Conservation (phyloP, 2,329 filamentous ascomycete species). For the Bipolaris oryzae region DNA sequence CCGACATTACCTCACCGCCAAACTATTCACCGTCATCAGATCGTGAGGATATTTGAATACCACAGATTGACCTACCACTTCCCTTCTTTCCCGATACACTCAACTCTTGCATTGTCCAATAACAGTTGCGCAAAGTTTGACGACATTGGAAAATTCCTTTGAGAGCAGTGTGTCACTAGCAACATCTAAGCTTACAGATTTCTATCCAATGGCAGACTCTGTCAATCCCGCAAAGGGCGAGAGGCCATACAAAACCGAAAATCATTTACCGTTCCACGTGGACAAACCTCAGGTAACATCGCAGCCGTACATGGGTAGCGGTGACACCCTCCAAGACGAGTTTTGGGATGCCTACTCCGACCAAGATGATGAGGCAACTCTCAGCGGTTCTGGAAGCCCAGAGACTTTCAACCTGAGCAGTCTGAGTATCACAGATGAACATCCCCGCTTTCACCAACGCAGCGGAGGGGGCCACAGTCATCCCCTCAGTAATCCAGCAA, state of each 20-base stretch:
- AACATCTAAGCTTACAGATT: neutral
- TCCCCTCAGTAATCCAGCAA: slow-evolving; percentile 16
- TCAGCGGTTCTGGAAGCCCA: slow-evolving; percentile 14
- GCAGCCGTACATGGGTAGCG: slow-evolving; percentile 15
- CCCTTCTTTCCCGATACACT: neutral
- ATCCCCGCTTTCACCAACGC: neutral
- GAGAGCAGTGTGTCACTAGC: neutral
- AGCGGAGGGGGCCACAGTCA: slow-evolving; percentile 9
- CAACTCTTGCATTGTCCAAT: neutral
- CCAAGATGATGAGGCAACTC: slow-evolving; percentile 1
- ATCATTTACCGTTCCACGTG: neutral
- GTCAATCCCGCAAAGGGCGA: neutral
- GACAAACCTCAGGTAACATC: slow-evolving; percentile 1
- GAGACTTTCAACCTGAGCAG: slow-evolving; percentile 19
- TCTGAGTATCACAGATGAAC: slow-evolving; percentile 13
- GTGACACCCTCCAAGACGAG: slow-evolving; percentile 21
- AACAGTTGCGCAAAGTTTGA: neutral
- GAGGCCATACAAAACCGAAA: neutral
- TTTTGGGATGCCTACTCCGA: slow-evolving; percentile 11
- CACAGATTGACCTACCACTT: neutral
- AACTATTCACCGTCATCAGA: neutral
- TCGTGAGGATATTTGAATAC: neutral
- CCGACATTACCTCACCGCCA: slow-evolving; percentile 1
- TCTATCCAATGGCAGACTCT: slow-evolving; percentile 8
- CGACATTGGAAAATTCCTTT: neutral